Percentiles rank a stretch among this genome's conserved stretches.
Evolutionary conservation across 257 asterid genomes (phyloP).

Genomic region (Echites panduratus): DNA sequence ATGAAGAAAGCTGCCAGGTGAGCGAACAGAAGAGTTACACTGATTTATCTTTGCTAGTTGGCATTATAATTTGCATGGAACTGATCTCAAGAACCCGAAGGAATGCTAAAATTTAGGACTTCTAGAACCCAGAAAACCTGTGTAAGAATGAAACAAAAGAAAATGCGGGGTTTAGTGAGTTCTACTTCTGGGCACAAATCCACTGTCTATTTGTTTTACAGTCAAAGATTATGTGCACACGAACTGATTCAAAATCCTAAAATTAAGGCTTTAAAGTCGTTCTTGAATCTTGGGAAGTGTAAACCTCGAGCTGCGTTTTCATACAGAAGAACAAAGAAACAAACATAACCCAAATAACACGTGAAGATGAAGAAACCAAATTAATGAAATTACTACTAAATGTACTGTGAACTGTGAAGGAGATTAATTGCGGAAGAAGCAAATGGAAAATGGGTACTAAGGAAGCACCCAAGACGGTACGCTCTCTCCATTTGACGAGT

Average conservation of each 20-base stretch:
- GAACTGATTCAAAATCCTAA: constrained; percentile 41
- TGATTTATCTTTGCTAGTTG: neutral
- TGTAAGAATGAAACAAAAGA: constrained; percentile 4
- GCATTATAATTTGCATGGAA: constrained; percentile 23
- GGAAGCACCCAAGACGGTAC: constrained; percentile 45
- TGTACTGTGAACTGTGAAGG: neutral
- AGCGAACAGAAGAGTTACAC: neutral
- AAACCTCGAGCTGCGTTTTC: constrained; percentile 17
- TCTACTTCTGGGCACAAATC: neutral
- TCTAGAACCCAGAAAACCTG: constrained; percentile 27
- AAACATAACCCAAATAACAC: neutral
- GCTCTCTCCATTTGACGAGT: constrained; percentile 17
- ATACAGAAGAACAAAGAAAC: constrained; percentile 4
- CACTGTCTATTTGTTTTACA: constrained; percentile 9
- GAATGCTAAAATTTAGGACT: constrained; percentile 7
- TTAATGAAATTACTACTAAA: no score
- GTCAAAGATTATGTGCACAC: constrained; percentile 37
- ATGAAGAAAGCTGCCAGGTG: neutral
- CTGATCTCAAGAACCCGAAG: constrained; percentile 30
- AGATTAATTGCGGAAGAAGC: constrained; percentile 33
- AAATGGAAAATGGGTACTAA: constrained; percentile 3
- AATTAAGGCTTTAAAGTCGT: constrained; percentile 39
- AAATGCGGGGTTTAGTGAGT: neutral
- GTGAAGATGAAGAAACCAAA: neutral
- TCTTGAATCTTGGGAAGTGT: constrained; percentile 28